A percentile compares a stretch with the other conserved stretches of the same genome.
Evolutionary conservation across 192 early-diverging fungal genomes (phyloP).

Genomic region (Radiomyces spectabilis): DNA sequence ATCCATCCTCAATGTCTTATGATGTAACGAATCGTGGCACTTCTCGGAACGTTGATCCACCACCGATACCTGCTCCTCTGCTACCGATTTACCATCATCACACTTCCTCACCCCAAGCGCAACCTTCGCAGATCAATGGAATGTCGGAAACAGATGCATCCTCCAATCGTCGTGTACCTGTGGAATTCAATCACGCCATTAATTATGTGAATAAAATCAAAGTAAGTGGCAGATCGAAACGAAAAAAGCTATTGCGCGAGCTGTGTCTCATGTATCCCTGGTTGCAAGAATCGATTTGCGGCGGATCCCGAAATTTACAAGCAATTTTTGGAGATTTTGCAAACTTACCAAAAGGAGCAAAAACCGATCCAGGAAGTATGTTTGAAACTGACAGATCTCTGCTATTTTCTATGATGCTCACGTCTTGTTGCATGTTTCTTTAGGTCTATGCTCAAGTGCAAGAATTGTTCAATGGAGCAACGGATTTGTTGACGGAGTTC

Average conservation of each 20-base stretch:
- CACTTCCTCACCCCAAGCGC: neutral
- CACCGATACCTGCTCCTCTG: too few species aligned
- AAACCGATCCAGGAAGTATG: slow-evolving; percentile 84
- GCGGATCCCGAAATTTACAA: slow-evolving; percentile 90
- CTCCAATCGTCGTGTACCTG: slow-evolving; percentile 51
- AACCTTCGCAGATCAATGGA: neutral
- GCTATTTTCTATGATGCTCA: too few species aligned
- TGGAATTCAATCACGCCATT: slow-evolving; percentile 98
- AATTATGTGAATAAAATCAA: slow-evolving; percentile 99
- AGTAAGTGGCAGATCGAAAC: slow-evolving; percentile 37
- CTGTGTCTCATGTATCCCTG: too few species aligned
- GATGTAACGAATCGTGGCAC: too few species aligned
- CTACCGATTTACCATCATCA: neutral
- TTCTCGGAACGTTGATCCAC: too few species aligned
- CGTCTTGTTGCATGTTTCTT: too few species aligned
- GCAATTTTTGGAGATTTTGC: slow-evolving; percentile 90
- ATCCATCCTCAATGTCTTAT: too few species aligned
- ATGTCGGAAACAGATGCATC: neutral
- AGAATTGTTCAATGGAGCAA: slow-evolving; percentile 73
- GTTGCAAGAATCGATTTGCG: slow-evolving; percentile 89
- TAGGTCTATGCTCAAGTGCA: slow-evolving; percentile 93
- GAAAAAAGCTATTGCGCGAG: too few species aligned
- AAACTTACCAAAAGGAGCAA: slow-evolving; percentile 91
- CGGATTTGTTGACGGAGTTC: slow-evolving; percentile 94
- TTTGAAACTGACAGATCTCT: slow-evolving; percentile 5